phyloP scores from a whole-genome alignment of 2,329 filamentous ascomycete species.

The Eutypella sp. region DNA sequence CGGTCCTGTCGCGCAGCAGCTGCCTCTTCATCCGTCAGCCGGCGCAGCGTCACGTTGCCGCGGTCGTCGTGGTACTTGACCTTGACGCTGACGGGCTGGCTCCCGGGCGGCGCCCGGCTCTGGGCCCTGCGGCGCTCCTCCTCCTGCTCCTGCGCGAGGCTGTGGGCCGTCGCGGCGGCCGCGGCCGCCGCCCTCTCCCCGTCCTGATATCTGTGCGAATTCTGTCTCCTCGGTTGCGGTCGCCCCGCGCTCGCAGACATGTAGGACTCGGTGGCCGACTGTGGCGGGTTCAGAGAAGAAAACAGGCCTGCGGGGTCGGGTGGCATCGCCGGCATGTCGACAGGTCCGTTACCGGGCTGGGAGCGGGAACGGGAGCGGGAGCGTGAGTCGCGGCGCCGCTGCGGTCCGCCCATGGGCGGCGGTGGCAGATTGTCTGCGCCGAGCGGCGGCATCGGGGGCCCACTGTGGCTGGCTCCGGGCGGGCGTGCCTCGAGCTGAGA shows the following conservation, averaged over 20 bases:
- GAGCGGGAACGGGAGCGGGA: slow-evolving; percentile 10
- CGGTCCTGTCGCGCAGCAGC: slow-evolving; percentile 33
- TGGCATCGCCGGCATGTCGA: slow-evolving; percentile 52
- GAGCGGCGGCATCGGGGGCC: slow-evolving; percentile 35
- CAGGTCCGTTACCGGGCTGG: slow-evolving; percentile 31
- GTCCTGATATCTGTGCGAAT: slow-evolving; percentile 42
- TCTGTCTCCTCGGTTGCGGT: slow-evolving; percentile 37
- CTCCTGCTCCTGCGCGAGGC: slow-evolving; percentile 45
- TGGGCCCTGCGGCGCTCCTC: slow-evolving; percentile 31
- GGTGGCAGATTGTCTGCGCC: slow-evolving; percentile 18
- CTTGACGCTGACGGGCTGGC: slow-evolving; percentile 52
- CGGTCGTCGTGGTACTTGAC: slow-evolving; percentile 57
- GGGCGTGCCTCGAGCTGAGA: slow-evolving; percentile 37
- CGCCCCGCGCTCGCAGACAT: slow-evolving; percentile 35
- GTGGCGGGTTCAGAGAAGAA: slow-evolving; percentile 27
- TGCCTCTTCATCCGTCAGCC: slow-evolving; percentile 57
- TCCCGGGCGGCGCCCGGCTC: slow-evolving; percentile 34
- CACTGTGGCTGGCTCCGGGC: slow-evolving; percentile 23
- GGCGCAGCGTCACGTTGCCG: slow-evolving; percentile 56
- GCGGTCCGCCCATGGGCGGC: too few relatives aligned
- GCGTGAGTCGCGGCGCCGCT: not conserved
- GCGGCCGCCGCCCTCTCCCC: slow-evolving; percentile 42
- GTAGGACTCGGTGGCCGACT: slow-evolving; percentile 40
- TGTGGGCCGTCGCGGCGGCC: slow-evolving; percentile 42
- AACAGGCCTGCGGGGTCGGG: slow-evolving; percentile 45